phyloP scores from a whole-genome alignment of 441 rosid species.

The Geranium incanum region DNA sequence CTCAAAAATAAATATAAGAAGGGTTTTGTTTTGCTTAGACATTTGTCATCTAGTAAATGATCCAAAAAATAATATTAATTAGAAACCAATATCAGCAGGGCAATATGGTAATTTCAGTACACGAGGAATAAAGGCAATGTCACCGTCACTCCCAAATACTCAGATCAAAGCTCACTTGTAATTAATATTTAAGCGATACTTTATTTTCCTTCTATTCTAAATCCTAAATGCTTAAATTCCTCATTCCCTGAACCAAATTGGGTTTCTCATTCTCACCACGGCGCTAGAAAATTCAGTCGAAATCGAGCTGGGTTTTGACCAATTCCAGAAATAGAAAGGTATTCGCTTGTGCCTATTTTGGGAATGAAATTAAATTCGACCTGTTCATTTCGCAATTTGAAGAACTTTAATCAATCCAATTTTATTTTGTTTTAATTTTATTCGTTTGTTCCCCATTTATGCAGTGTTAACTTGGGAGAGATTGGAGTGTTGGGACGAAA shows the following conservation, averaged over 20 bases:
- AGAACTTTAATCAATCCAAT: background rate
- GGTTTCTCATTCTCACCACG: background rate
- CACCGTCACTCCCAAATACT: background rate
- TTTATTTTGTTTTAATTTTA: background rate
- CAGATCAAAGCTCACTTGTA: background rate
- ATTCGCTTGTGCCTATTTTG: background rate
- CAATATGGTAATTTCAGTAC: background rate
- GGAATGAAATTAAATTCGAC: background rate
- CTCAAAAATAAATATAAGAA: no score
- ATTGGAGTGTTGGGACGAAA: background rate
- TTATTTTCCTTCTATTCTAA: background rate
- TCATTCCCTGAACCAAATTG: background rate
- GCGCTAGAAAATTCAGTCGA: background rate
- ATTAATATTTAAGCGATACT: no score
- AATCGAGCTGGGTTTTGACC: conserved; percentile 2
- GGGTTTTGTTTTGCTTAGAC: no score
- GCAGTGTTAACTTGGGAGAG: no score
- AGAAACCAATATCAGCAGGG: background rate
- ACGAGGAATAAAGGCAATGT: background rate
- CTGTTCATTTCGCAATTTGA: background rate
- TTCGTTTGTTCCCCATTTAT: background rate
- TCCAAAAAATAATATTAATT: background rate
- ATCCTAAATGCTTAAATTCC: background rate
- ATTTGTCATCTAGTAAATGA: no score
- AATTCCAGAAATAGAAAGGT: background rate